These are phyloP conservation scores for Chlorella sp. DNA, from an alignment of 139 green algal species.

Conservation along the genomic window DNA sequence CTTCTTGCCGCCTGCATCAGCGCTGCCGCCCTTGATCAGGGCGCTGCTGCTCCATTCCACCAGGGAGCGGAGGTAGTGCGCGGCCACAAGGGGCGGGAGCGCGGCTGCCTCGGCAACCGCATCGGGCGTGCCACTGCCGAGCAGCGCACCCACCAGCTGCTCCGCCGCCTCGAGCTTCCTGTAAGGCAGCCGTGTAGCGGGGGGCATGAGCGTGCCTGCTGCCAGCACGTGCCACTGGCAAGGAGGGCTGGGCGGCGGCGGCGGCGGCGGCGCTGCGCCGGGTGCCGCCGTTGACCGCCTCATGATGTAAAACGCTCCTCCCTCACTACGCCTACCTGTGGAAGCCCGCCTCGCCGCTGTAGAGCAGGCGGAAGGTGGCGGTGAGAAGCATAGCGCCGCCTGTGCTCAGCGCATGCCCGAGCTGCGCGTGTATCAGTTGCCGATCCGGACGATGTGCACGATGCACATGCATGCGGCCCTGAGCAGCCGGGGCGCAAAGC, in stretches of 20 bases:
- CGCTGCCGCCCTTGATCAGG: background rate
- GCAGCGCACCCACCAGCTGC: background rate
- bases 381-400: background rate
- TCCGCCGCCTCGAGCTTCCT: constrained; percentile 24
- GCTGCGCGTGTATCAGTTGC: no score
- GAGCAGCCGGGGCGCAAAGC: no score
- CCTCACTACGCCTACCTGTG: constrained; percentile 25
- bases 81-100: constrained; percentile 26
- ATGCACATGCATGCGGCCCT: no score
- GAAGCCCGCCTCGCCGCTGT: constrained; percentile 9
- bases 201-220: no score
- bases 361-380: background rate
- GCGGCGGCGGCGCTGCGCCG: background rate
- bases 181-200: background rate
- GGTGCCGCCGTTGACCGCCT: no score
- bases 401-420: no score
- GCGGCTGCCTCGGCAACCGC: background rate
- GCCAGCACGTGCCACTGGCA: no score
- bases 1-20: background rate
- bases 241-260: no score
- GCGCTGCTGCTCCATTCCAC: constrained; percentile 19
- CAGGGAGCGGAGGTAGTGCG: constrained; percentile 34
- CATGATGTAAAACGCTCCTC: background rate
- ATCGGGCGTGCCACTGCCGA: background rate
- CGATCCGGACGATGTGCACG: no score